A percentile compares a stretch with the other conserved stretches of the same genome.
Evolutionary conservation across 2,329 filamentous ascomycete species (phyloP).

Genomic region (Hortaea sp.): DNA sequence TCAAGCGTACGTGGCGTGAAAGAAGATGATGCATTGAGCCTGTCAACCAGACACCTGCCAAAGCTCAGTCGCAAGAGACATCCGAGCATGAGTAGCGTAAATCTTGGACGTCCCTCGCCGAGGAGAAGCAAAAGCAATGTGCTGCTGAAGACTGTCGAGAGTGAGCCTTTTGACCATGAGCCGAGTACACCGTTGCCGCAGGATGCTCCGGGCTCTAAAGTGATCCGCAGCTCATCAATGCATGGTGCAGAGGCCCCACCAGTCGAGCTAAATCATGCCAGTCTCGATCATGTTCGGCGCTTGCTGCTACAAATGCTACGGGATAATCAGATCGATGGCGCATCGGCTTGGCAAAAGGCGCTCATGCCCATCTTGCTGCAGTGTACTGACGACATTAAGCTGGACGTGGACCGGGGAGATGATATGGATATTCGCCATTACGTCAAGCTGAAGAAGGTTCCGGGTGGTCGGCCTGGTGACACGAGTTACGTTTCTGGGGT

Average conservation of each 20-base stretch:
- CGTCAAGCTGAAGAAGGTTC: slow-evolving; percentile 93
- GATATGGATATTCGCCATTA: slow-evolving; percentile 97
- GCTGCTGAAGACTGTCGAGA: slow-evolving; percentile 35
- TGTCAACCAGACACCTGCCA: slow-evolving; percentile 51
- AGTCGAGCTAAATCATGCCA: slow-evolving; percentile 79
- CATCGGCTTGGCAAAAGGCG: slow-evolving; percentile 76
- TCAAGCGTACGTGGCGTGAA: slow-evolving; percentile 55
- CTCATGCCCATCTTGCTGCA: slow-evolving; percentile 81
- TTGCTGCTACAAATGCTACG: slow-evolving; percentile 73
- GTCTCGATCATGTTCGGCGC: slow-evolving; percentile 76
- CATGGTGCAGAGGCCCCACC: slow-evolving; percentile 62
- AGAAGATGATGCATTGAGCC: slow-evolving; percentile 54
- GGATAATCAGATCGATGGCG: slow-evolving; percentile 63
- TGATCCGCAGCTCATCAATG: slow-evolving; percentile 71
- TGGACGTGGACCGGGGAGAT: slow-evolving; percentile 80
- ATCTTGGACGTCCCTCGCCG: slow-evolving; percentile 61
- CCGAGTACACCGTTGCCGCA: slow-evolving; percentile 10
- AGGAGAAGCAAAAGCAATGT: slow-evolving; percentile 49
- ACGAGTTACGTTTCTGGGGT: slow-evolving; percentile 95
- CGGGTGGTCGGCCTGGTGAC: slow-evolving; percentile 78
- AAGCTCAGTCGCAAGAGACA: slow-evolving; percentile 65
- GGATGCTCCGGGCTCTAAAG: slow-evolving; percentile 20
- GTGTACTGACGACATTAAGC: slow-evolving; percentile 89
- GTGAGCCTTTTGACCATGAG: slow-evolving; percentile 5
- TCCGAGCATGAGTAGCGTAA: slow-evolving; percentile 69